Evolutionary conservation across 371 early-diverging fungal species (phyloP).

Genomic region (Capniomyces stellatus): DNA sequence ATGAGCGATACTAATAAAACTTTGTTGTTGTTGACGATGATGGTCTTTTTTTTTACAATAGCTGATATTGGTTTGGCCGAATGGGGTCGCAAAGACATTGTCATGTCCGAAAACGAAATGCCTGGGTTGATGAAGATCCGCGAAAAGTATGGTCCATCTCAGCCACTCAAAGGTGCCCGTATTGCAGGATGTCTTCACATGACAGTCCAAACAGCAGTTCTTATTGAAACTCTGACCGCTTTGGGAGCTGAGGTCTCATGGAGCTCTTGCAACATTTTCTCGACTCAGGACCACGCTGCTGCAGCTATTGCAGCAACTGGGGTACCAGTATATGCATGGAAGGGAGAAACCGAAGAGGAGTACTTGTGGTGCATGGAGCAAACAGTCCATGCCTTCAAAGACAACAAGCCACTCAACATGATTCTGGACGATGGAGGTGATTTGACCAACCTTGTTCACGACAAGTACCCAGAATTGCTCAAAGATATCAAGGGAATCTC

Average conservation of each 20-base stretch:
- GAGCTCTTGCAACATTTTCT: constrained; percentile 98
- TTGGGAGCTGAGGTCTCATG: constrained; percentile 97
- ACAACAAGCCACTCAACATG: constrained; percentile 90
- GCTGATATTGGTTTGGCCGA: constrained; percentile 88
- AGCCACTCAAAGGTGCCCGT: constrained; percentile 93
- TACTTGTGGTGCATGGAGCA: constrained; percentile 98
- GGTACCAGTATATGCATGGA: constrained; percentile 78
- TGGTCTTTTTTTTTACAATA: no score
- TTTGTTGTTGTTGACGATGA: no score
- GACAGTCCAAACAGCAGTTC: constrained; percentile 97
- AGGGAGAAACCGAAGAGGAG: constrained; percentile 95
- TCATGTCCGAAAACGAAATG: constrained; percentile 96
- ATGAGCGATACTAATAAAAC: no score
- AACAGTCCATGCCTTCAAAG: constrained; percentile 78
- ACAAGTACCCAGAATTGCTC: constrained; percentile 77
- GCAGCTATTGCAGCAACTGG: constrained; percentile 72
- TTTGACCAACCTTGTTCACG: constrained; percentile 90
- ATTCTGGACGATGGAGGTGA: constrained; percentile 99
- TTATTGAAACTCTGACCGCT: constrained; percentile 89
- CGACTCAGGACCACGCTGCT: constrained; percentile 95
- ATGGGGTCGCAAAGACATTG: constrained; percentile 88
- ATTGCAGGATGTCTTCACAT: constrained; percentile 98
- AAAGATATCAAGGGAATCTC: constrained; percentile 81
- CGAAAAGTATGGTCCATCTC: constrained; percentile 72
- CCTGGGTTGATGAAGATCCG: constrained; percentile 92